A percentile compares a stretch with the other conserved stretches of the same genome.
Evolutionary conservation across 306 rosid species (phyloP).

Genomic region (Arachis hypogaea): DNA sequence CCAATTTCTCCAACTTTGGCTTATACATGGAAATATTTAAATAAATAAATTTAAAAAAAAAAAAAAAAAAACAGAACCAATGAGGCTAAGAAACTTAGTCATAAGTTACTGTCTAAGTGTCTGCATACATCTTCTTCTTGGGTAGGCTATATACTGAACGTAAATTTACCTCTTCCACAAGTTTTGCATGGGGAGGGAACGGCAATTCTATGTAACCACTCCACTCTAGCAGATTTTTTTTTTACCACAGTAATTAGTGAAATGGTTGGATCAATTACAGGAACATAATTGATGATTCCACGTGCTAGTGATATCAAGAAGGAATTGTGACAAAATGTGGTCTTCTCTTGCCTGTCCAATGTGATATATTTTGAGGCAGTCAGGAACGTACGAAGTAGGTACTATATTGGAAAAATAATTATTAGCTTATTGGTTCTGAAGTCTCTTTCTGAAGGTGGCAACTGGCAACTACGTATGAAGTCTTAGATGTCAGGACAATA

Average conservation of each 20-base stretch:
- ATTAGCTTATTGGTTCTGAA: not conserved
- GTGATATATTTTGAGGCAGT: constrained; percentile 36
- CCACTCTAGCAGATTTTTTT: not conserved
- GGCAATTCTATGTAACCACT: not conserved
- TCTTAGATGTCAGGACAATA: no score
- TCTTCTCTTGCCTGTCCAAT: not conserved
- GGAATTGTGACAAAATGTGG: constrained; percentile 9
- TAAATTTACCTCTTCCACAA: not conserved
- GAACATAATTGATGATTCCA: not conserved
- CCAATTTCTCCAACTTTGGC: no score
- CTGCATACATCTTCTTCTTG: not conserved
- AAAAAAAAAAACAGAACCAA: no score
- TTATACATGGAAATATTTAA: no score
- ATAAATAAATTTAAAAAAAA: no score
- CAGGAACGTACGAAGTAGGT: constrained; percentile 1
- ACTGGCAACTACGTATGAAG: no score
- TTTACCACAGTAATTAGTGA: not conserved
- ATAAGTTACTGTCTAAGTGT: not conserved
- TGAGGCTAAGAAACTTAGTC: not conserved
- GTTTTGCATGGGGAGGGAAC: constrained; percentile 16
- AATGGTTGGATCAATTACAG: not conserved
- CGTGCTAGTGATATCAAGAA: not conserved
- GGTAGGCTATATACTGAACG: not conserved
- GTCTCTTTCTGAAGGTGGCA: constrained; percentile 1
- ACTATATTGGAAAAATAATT: not conserved